Evolutionary conservation across 805 yeast species (phyloP).

Genomic region (Candida schatavii): DNA sequence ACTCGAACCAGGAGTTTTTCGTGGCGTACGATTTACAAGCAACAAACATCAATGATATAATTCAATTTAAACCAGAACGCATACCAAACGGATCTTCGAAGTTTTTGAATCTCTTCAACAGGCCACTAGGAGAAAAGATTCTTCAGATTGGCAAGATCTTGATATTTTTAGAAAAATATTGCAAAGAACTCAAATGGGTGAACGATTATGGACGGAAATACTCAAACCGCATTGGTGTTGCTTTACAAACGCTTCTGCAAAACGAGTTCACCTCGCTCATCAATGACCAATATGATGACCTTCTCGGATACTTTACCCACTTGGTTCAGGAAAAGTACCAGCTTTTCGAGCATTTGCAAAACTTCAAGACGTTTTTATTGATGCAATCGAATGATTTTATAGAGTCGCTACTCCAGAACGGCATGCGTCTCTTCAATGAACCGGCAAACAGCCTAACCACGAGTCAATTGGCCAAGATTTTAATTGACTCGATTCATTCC

Average conservation of each 20-base stretch:
- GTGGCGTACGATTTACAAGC: slow-evolving; percentile 31
- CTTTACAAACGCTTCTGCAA: slow-evolving; percentile 31
- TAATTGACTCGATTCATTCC: slow-evolving; percentile 60
- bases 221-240: slow-evolving; percentile 27
- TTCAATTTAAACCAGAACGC: slow-evolving; percentile 27
- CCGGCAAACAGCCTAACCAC: slow-evolving; percentile 65
- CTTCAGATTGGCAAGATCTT: slow-evolving; percentile 72
- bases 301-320: slow-evolving; percentile 48
- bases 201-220: slow-evolving; percentile 40
- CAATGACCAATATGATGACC: slow-evolving; percentile 47
- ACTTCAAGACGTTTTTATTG: slow-evolving; percentile 63
- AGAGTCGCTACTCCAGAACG: slow-evolving; percentile 57
- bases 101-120: slow-evolving; percentile 34
- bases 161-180: slow-evolving; percentile 58
- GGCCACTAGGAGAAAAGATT: slow-evolving; percentile 41
- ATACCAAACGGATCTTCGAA: slow-evolving; percentile 35
- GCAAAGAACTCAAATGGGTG: slow-evolving; percentile 69
- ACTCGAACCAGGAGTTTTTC: slow-evolving; percentile 59
- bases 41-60: slow-evolving; percentile 32
- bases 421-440: slow-evolving; percentile 50
- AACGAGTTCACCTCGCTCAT: slow-evolving; percentile 34
- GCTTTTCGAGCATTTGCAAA: slow-evolving; percentile 52
- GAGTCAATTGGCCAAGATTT: slow-evolving; percentile 59
- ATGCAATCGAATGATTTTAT: slow-evolving; percentile 82
- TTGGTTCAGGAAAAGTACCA: slow-evolving; percentile 49